Percentiles rank a stretch among this genome's conserved stretches.
These are phyloP conservation scores for Bacterosira constricta DNA, from an alignment of 108 stramenopile genomes.

Conservation along the genomic window DNA sequence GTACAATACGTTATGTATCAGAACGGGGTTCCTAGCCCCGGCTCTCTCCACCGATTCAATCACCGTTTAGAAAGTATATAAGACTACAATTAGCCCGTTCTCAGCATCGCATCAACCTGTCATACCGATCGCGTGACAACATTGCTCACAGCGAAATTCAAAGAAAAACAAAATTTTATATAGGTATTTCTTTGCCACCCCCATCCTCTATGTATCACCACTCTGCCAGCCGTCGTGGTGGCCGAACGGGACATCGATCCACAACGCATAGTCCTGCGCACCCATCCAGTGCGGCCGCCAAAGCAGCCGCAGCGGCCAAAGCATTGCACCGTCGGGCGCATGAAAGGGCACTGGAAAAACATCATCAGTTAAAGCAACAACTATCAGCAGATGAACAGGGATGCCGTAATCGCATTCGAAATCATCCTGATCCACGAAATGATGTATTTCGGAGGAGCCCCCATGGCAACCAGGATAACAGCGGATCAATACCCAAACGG, in stretches of 20 bases:
- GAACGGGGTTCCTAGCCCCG: too few species aligned
- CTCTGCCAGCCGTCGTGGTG: not conserved
- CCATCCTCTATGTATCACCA: not conserved
- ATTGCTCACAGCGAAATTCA: not conserved
- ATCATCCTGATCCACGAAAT: not conserved
- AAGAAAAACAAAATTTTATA: not conserved
- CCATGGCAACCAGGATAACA: not conserved
- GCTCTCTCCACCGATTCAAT: too few species aligned
- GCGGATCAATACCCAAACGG: not conserved
- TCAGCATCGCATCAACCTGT: too few species aligned
- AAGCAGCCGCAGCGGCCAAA: constrained; percentile 48
- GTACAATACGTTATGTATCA: too few species aligned
- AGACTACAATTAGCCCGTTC: too few species aligned
- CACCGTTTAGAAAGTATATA: too few species aligned
- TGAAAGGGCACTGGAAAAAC: constrained; percentile 24
- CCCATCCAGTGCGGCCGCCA: constrained; percentile 46
- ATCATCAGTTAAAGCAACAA: constrained; percentile 13
- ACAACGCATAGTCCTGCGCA: not conserved
- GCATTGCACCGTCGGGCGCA: constrained; percentile 37
- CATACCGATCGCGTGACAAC: too few species aligned
- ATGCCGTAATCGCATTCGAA: not conserved
- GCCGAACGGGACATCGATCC: not conserved
- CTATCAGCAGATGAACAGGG: not conserved
- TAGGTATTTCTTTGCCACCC: not conserved
- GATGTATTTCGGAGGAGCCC: constrained; percentile 4